Percentiles rank a stretch among this genome's conserved stretches.
Conservation (phyloP, 441 rosid genomes). For the Brassica hybrid region DNA sequence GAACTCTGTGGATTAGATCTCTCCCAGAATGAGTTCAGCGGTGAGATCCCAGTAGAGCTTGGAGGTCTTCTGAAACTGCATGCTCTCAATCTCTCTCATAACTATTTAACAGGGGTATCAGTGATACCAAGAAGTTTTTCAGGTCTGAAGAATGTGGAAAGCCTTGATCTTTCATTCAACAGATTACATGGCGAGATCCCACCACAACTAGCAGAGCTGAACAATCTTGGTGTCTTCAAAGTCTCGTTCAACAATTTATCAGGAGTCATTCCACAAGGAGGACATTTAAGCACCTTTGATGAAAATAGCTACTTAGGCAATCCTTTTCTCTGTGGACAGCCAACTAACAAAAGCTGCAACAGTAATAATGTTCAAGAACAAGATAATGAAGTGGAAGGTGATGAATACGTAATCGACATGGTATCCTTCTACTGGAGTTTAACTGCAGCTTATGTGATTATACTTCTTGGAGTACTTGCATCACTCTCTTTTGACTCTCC, state of each 20-base stretch:
- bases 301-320: background rate
- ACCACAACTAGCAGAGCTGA: background rate
- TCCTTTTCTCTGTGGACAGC: background rate
- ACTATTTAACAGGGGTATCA: background rate
- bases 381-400: background rate
- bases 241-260: background rate
- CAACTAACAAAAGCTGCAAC: constrained; percentile 2
- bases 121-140: background rate
- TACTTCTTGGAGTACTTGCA: background rate
- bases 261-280: constrained; percentile 5
- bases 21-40: background rate
- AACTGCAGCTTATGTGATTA: background rate
- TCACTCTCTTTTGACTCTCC: background rate
- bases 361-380: background rate
- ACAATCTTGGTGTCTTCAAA: background rate
- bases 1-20: background rate
- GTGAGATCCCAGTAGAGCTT: background rate
- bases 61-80: background rate
- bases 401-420: background rate
- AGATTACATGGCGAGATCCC: background rate
- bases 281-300: background rate
- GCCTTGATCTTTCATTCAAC: background rate
- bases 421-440: constrained; percentile 1
- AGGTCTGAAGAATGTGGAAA: background rate
- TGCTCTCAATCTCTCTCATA: constrained; percentile 1